phyloP scores from a whole-genome alignment of 2,329 filamentous ascomycete species.

The Shiraia bambusicola region DNA sequence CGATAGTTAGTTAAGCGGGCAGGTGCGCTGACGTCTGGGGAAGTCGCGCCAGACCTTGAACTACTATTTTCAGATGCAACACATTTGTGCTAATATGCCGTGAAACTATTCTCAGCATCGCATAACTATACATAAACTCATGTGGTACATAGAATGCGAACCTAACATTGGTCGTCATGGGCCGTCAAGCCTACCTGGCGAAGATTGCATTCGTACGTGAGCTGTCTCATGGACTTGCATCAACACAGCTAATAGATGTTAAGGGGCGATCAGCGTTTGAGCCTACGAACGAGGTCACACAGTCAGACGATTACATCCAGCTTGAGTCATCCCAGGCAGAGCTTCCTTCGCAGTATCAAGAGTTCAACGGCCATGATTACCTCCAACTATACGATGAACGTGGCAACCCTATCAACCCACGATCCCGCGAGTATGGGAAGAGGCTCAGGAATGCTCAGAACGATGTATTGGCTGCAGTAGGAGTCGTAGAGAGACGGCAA shows the following conservation, averaged over 20 bases:
- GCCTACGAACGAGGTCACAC: conserved; percentile 27
- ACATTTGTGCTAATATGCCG: background rate
- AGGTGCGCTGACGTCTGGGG: conserved; percentile 16
- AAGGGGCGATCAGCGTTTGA: conserved; percentile 48
- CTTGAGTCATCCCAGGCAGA: conserved; percentile 27
- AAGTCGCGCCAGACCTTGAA: conserved; percentile 8
- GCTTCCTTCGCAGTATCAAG: conserved; percentile 23
- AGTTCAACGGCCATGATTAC: conserved; percentile 29
- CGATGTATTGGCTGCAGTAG: conserved; percentile 50
- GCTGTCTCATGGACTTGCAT: background rate
- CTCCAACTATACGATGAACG: conserved; percentile 49
- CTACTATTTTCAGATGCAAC: background rate
- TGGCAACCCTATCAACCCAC: conserved; percentile 48
- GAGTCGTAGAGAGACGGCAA: conserved; percentile 47
- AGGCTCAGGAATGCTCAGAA: conserved; percentile 50
- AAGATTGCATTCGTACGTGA: conserved; percentile 42
- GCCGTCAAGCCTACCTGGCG: conserved; percentile 41
- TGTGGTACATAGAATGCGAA: background rate
- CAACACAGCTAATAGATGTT: conserved; percentile 16
- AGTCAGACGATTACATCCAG: conserved; percentile 32
- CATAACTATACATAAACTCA: no score
- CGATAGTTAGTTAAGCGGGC: conserved; percentile 26
- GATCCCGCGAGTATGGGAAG: conserved; percentile 43
- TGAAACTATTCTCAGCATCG: background rate
- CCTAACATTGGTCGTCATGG: conserved; percentile 22